Percentiles rank a stretch among this genome's conserved stretches.
phyloP scores from a whole-genome alignment of 78 protist genomes.

The Cavenderia fasciculata region DNA sequence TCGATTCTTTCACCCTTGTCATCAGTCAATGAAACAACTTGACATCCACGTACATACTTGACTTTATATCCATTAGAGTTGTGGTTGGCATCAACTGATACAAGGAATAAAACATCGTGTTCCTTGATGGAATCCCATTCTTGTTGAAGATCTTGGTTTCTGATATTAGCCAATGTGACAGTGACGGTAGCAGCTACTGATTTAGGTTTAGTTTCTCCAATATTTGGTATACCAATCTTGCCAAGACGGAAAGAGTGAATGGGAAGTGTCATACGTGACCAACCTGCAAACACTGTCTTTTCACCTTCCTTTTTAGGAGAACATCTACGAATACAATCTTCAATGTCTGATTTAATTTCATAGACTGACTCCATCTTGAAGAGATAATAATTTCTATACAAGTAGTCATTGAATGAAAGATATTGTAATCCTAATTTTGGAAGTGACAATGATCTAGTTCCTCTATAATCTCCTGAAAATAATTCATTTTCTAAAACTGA shows the following conservation, averaged over 20 bases:
- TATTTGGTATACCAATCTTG: constrained; percentile 75
- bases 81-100: constrained; percentile 58
- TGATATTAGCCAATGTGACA: not conserved
- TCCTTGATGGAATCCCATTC: constrained; percentile 90
- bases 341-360: constrained; percentile 90
- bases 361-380: constrained; percentile 91
- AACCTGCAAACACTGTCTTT: constrained; percentile 81
- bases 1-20: constrained; percentile 36
- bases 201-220: constrained; percentile 92
- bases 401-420: constrained; percentile 95
- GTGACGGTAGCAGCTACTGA: constrained; percentile 58
- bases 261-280: constrained; percentile 92
- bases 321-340: constrained; percentile 67
- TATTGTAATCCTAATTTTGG: constrained; percentile 96
- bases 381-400: constrained; percentile 93
- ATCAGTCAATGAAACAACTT: constrained; percentile 44
- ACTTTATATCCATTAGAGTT: constrained; percentile 42
- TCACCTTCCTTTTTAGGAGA: constrained; percentile 12
- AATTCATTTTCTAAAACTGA: not conserved
- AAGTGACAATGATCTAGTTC: constrained; percentile 82
- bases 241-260: constrained; percentile 51
- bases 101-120: constrained; percentile 90
- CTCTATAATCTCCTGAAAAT: no score
- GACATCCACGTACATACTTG: constrained; percentile 83
- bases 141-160: not conserved